Base-by-base conservation (phyloP, 164 flowering plant species). In the Magnolia sinica region DNA sequence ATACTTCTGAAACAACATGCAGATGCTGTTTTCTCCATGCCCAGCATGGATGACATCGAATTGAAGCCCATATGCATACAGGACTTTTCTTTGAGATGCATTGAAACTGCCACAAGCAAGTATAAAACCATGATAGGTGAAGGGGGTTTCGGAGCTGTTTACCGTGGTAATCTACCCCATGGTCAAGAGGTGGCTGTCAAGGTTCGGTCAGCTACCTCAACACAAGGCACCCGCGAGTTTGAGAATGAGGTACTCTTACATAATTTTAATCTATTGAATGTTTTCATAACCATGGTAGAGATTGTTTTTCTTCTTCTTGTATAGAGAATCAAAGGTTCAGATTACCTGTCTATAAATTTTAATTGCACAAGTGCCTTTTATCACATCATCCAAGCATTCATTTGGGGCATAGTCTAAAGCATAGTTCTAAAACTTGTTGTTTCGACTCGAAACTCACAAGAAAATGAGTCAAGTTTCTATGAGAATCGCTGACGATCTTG, bases 171-270 rank as follows among this genome's bases (percentile, higher is more conserved):
- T 51, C 82, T 92, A 64, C 73, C 78, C 24, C 88, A 89, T 83
- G 95, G 97, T 58, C 83, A 88, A 80, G 97, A 92, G 83, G 92
- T 92, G 74, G 95, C 97, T 55, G 94, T 89, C 71, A 92, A 92
- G 85, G 94, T 92, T 68, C 88, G 91, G 7, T 89, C 97, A 55
- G 89, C 94, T 22, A 91, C 92, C 27, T 92, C 97, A 64, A 87
- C 93, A 73, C 97, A 92, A 76, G 97, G 97, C 80, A 88, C 91
- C 68, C 90, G 93, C 66, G 97, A 92, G 79, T 92, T 92, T 74
- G 90, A 92, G 71, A 92, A 91, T 86, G 97, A 92, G 92, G 97
- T 89, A 71, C 6, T 7, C 50, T 74, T 37, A 37, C 45, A 37
- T 37, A 37, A 37, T 37, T 37, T 37, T 37, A 37, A 37, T 37